These are phyloP conservation scores for Argentina anserina DNA, from an alignment of 306 rosid genomes.

Conservation along the genomic window DNA sequence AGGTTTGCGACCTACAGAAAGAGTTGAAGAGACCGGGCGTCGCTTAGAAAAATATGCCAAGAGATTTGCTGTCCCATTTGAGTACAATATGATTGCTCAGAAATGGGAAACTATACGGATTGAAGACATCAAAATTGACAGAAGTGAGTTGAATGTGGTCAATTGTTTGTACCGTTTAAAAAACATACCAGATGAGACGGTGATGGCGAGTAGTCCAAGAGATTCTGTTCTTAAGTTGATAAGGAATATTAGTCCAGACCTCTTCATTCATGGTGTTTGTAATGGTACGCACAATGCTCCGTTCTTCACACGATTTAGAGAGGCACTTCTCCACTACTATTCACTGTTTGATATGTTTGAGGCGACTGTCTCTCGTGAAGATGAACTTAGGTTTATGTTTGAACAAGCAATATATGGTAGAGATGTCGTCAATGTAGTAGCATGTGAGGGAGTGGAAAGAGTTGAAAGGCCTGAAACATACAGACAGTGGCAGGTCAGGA, in stretches of 20 bases:
- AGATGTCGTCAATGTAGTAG: constrained; percentile 26
- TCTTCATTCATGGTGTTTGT: constrained; percentile 31
- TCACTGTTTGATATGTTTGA: constrained; percentile 28
- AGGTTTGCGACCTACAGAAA: constrained; percentile 33
- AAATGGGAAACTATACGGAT: constrained; percentile 34
- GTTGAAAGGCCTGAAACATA: constrained; percentile 40
- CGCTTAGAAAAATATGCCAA: constrained; percentile 30
- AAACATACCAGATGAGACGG: constrained; percentile 25
- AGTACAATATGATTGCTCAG: constrained; percentile 34
- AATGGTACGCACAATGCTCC: constrained; percentile 32
- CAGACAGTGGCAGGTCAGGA: constrained; percentile 32
- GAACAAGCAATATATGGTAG: constrained; percentile 25
- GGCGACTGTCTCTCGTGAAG: constrained; percentile 9
- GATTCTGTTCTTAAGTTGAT: constrained; percentile 28
- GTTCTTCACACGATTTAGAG: constrained; percentile 22
- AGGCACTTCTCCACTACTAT: constrained; percentile 27
- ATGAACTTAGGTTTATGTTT: constrained; percentile 21
- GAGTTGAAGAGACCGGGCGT: constrained; percentile 34
- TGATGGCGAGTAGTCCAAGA: constrained; percentile 18
- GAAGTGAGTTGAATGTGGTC: constrained; percentile 20
- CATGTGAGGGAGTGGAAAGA: constrained; percentile 36
- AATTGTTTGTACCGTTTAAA: constrained; percentile 26
- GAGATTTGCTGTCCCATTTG: constrained; percentile 40
- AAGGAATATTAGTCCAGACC: constrained; percentile 20
- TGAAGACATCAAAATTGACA: constrained; percentile 20